Base-by-base conservation (phyloP, 768 basidiomycete genomes). In the Pleurotus tuber-regium region DNA sequence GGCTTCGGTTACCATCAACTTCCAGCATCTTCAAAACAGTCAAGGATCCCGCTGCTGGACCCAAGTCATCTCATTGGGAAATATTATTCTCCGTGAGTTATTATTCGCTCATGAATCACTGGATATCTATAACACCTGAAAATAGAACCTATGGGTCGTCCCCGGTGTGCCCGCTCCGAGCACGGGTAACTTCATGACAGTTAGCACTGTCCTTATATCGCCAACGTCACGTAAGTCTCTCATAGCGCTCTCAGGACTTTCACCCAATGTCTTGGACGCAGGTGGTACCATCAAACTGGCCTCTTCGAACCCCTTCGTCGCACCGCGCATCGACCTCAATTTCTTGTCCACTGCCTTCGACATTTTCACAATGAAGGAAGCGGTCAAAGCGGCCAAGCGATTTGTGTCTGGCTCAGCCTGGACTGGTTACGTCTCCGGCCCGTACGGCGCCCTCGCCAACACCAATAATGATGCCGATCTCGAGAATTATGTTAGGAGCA, bases 281-380 rank as follows among this genome's bases (percentile, higher is more conserved):
- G 68, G 69, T 23, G 69, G 69, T 3, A 52, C 53, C 14, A 54
- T 69, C 10, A 55, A 62, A 2, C 58, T 78, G 53, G 70, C 61
- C 43, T 74, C 76, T 10, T 70, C 59, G 14, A 62, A 70, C 56
- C 66, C 75, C 12, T 80, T 79, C 62, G 68, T 66, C 43, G 49
- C 59, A 16, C 79, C 80, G 1, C 39, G 61, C n/a, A 73, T 82
- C 62, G 71, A 82, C 57, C 76, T 77, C 2, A 71, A 73, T 53
- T 76, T 80, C 64, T 66, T 75, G 29, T 56, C 43, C 26, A 62
- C 63, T 8, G 51, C 53, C 2, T 60, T 63, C 50, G 69, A 69
- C 54, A 44, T 64, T 35, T 52, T 57, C 25, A 56, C 57, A 28
- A 64, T 70, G 64, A 57, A 57, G 4, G 55, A 62, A 46, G 66